phyloP scores from a whole-genome alignment of 805 yeast species.

The Danielozyma ontarioensis region DNA sequence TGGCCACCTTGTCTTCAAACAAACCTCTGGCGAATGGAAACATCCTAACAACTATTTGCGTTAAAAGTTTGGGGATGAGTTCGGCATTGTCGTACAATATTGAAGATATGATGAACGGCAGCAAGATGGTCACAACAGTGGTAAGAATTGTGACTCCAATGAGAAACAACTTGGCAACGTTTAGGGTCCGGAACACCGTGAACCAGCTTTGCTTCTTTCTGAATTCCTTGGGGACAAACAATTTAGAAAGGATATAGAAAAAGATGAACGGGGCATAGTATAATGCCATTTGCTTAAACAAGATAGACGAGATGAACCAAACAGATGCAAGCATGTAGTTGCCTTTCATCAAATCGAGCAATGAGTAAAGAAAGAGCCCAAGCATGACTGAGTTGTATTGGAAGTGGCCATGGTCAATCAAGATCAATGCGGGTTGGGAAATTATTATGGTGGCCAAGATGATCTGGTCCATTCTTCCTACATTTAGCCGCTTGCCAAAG shows the following conservation, averaged over 20 bases:
- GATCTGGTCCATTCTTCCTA: slow-evolving; percentile 68
- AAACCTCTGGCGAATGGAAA: slow-evolving; percentile 93
- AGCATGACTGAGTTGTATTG: slow-evolving; percentile 94
- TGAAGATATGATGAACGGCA: slow-evolving; percentile 55
- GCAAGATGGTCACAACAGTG: slow-evolving; percentile 46
- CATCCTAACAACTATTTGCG: slow-evolving; percentile 60
- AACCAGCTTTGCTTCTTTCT: slow-evolving; percentile 8
- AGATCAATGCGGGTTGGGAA: slow-evolving; percentile 74
- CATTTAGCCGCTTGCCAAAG: slow-evolving; percentile 54
- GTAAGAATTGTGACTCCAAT: slow-evolving; percentile 61
- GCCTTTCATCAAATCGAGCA: slow-evolving; percentile 61
- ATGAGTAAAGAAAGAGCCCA: slow-evolving; percentile 69
- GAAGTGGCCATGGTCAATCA: slow-evolving; percentile 96
- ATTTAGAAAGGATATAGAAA: slow-evolving; percentile 61
- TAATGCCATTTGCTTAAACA: slow-evolving; percentile 93
- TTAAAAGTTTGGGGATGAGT: slow-evolving; percentile 38
- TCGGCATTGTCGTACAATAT: no score
- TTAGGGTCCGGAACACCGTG: slow-evolving; percentile 28
- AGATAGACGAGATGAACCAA: slow-evolving; percentile 70
- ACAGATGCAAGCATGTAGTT: slow-evolving; percentile 64
- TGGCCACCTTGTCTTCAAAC: slow-evolving; percentile 96
- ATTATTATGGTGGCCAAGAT: slow-evolving; percentile 74
- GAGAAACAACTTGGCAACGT: slow-evolving; percentile 51
- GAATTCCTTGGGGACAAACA: slow-evolving; percentile 15
- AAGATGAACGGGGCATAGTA: slow-evolving; percentile 90